Evolutionary conservation across 768 basidiomycete genomes (phyloP).

Genomic region (Collybiopsis luxurians): DNA sequence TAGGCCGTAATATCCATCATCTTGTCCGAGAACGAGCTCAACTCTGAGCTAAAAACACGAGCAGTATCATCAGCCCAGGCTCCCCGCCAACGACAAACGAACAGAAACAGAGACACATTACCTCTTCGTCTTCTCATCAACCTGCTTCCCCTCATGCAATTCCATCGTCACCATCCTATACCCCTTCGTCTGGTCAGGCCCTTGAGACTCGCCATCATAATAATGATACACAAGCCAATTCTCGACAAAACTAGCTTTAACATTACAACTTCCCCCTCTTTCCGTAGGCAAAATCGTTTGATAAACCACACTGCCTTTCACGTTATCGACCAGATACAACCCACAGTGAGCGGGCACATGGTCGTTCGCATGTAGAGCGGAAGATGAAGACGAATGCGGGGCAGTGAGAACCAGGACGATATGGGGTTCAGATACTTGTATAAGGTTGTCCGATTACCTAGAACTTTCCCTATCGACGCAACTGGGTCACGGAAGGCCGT

Average conservation of each 20-base stretch:
- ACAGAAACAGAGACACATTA: constrained; percentile 29
- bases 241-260: constrained; percentile 72
- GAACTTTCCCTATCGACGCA: constrained; percentile 79
- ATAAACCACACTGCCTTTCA: constrained; percentile 77
- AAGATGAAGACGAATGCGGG: constrained; percentile 14
- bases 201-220: constrained; percentile 57
- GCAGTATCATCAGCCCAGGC: too few species aligned
- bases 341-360: constrained; percentile 39
- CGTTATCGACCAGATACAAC: constrained; percentile 73
- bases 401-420: constrained; percentile 65
- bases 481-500: constrained; percentile 48
- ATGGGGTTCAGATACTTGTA: constrained; percentile 95
- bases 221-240: constrained; percentile 95
- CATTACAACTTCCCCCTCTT: constrained; percentile 50
- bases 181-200: constrained; percentile 54
- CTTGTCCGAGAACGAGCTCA: constrained; percentile 53
- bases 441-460: constrained; percentile 83
- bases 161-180: constrained; percentile 81
- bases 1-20: constrained; percentile 52
- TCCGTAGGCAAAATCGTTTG: constrained; percentile 50
- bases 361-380: constrained; percentile 13
- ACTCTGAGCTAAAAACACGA: constrained; percentile 40
- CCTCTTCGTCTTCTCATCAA: constrained; percentile 75
- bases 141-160: constrained; percentile 73
- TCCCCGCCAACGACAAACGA: background rate